These are phyloP conservation scores for Komagataella populi DNA, from an alignment of 805 yeast species.

Conservation along the genomic window DNA sequence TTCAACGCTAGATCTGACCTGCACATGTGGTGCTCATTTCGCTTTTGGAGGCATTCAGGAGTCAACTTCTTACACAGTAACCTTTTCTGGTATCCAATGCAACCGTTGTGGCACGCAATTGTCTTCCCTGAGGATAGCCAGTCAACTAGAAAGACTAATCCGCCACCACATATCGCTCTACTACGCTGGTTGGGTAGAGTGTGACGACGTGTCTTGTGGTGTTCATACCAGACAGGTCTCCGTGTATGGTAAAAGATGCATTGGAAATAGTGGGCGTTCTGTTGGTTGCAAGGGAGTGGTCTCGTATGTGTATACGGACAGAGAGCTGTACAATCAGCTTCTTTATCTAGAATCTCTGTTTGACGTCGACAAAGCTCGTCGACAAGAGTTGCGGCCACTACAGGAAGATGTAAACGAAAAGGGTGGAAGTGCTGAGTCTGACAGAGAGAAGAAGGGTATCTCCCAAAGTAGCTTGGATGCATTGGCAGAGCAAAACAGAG, in stretches of 20 bases:
- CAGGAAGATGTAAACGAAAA: constrained; percentile 7
- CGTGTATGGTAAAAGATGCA: constrained; percentile 80
- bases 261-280: constrained; percentile 48
- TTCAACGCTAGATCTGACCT: constrained; percentile 37
- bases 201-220: constrained; percentile 81
- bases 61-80: constrained; percentile 44
- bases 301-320: constrained; percentile 65
- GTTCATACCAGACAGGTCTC: constrained; percentile 70
- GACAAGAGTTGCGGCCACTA: constrained; percentile 38
- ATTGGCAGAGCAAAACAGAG: constrained; percentile 68
- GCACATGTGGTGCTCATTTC: constrained; percentile 52
- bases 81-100: constrained; percentile 64
- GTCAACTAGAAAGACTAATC: constrained; percentile 65
- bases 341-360: constrained; percentile 67
- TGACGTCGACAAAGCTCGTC: constrained; percentile 68
- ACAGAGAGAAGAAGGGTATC: constrained; percentile 5
- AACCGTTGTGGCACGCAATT: constrained; percentile 40
- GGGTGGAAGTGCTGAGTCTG: constrained; percentile 1
- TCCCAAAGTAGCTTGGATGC: constrained; percentile 51
- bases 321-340: constrained; percentile 75
- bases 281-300: constrained; percentile 69
- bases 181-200: constrained; percentile 75
- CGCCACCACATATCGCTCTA: constrained; percentile 60
- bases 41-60: constrained; percentile 64
- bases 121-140: constrained; percentile 38